These are phyloP conservation scores for Micractinium sp. DNA, from an alignment of 139 green algal genomes.

Conservation along the genomic window DNA sequence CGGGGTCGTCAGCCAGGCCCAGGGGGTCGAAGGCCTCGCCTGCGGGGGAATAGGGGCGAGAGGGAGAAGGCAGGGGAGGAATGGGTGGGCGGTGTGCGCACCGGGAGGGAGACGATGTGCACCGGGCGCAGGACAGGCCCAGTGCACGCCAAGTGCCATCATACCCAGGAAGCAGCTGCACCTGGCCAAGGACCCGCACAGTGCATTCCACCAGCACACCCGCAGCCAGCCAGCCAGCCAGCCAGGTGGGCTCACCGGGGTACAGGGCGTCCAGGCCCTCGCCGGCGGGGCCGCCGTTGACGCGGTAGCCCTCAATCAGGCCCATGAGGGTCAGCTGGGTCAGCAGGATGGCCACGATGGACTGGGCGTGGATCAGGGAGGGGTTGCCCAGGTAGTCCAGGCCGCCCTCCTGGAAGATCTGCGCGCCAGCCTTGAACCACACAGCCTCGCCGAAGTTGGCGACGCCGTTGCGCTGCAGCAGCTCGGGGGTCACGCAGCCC, in stretches of 20 bases:
- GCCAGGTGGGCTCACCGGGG: slow-evolving; percentile 64
- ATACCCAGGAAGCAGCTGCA: too few species aligned
- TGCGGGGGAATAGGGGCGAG: slow-evolving; percentile 8
- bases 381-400: slow-evolving; percentile 82
- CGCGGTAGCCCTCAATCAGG: slow-evolving; percentile 85
- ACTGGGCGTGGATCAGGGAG: slow-evolving; percentile 80
- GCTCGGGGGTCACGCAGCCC: slow-evolving; percentile 76
- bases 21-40: slow-evolving; percentile 95
- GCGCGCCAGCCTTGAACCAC: slow-evolving; percentile 80
- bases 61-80: too few species aligned
- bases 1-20: slow-evolving; percentile 93
- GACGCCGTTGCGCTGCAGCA: slow-evolving; percentile 65
- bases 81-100: too few species aligned
- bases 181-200: neutral
- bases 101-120: too few species aligned
- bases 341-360: slow-evolving; percentile 76
- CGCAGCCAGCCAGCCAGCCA: too few species aligned
- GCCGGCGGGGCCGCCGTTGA: slow-evolving; percentile 77
- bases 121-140: too few species aligned
- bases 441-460: slow-evolving; percentile 69
- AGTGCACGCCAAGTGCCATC: too few species aligned
- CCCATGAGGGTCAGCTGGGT: slow-evolving; percentile 74
- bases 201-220: too few species aligned
- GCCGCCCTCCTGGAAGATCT: slow-evolving; percentile 66
- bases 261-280: slow-evolving; percentile 85